A percentile compares a stretch with the other conserved stretches of the same genome.
These are phyloP conservation scores for Paulownia fortunei DNA, from an alignment of 257 asterid genomes.

Conservation along the genomic window DNA sequence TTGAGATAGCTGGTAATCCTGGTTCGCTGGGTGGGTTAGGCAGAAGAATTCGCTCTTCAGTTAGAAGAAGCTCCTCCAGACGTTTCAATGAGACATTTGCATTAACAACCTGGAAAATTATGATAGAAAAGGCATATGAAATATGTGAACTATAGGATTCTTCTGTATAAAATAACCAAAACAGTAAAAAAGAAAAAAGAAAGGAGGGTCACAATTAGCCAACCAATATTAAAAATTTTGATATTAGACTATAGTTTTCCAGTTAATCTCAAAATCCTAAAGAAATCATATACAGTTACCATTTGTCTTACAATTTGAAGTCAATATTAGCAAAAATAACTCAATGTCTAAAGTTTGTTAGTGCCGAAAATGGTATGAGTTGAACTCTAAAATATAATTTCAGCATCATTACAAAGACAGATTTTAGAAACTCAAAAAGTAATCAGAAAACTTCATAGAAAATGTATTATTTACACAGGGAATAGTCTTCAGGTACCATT, in stretches of 20 bases:
- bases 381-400: conserved; percentile 10
- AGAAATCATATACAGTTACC: background rate
- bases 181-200: background rate
- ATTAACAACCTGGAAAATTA: conserved; percentile 72
- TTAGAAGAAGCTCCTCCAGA: conserved; percentile 85
- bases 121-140: conserved; percentile 11
- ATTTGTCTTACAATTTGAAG: background rate
- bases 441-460: background rate
- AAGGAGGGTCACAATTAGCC: background rate
- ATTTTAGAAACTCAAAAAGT: background rate
- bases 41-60: conserved; percentile 80
- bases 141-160: background rate
- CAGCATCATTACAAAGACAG: conserved; percentile 11
- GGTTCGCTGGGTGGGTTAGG: conserved; percentile 88
- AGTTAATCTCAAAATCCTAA: conserved; percentile 13
- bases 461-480: conserved; percentile 1
- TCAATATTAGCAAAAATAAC: conserved; percentile 15
- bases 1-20: conserved; percentile 86
- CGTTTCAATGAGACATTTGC: conserved; percentile 94
- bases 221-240: background rate
- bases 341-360: background rate
- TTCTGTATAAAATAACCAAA: conserved; percentile 10
- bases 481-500: background rate
- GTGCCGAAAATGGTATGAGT: background rate
- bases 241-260: too few species aligned